Evolutionary conservation across 2,329 filamentous ascomycete species (phyloP).

Genomic region (Phaeosphaeriaceae sp.): DNA sequence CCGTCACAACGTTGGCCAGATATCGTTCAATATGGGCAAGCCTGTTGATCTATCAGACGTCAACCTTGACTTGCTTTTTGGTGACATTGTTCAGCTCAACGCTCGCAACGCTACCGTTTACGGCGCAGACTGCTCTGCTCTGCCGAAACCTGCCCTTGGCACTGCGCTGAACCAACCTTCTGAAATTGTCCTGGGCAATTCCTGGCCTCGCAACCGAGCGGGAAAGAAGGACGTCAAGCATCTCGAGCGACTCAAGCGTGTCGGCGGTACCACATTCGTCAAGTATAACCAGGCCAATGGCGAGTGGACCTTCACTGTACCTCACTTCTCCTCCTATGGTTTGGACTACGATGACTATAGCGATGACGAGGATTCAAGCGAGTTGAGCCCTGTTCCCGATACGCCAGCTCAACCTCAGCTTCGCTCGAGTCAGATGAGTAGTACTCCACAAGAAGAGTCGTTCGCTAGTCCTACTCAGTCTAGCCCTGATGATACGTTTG

Average conservation of each 20-base stretch:
- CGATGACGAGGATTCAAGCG: conserved; percentile 66
- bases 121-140: conserved; percentile 40
- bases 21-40: conserved; percentile 69
- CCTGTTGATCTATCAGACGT: conserved; percentile 79
- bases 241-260: conserved; percentile 77
- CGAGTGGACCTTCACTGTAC: conserved; percentile 90
- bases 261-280: conserved; percentile 81
- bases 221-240: conserved; percentile 79
- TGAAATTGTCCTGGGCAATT: conserved; percentile 86
- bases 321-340: conserved; percentile 96
- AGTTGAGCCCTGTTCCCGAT: conserved; percentile 51
- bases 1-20: conserved; percentile 78
- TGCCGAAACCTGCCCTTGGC: conserved; percentile 56
- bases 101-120: conserved; percentile 89
- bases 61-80: conserved; percentile 80
- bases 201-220: conserved; percentile 80
- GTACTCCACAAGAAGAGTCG: conserved; percentile 45
- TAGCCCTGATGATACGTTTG: conserved; percentile 61
- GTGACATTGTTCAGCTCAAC: conserved; percentile 75
- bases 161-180: conserved; percentile 93
- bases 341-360: conserved; percentile 70
- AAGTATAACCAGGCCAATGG: conserved; percentile 80
- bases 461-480: conserved; percentile 49
- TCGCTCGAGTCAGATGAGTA: conserved; percentile 41
- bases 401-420: conserved; percentile 49